Evolutionary conservation across 176 grass and related monocot species (phyloP).

Genomic region (Musa itinerans): DNA sequence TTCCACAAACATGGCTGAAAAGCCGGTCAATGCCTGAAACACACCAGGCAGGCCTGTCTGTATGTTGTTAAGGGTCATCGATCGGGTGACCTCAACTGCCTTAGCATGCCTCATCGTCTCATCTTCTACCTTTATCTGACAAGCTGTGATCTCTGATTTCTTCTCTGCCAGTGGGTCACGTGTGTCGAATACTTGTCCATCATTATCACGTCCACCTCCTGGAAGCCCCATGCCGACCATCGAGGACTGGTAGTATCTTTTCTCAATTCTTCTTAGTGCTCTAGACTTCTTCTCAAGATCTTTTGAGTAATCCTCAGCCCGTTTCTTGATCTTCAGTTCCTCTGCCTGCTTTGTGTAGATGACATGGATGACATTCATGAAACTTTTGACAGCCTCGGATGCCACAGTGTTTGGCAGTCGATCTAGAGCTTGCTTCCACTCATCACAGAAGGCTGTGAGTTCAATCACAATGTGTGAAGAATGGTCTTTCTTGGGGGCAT

Average conservation of each 20-base stretch:
- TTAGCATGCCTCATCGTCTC: constrained; percentile 77
- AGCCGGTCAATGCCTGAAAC: constrained; percentile 83
- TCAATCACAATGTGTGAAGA: constrained; percentile 55
- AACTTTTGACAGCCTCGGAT: constrained; percentile 93
- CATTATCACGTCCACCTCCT: constrained; percentile 44
- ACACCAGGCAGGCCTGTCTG: constrained; percentile 94
- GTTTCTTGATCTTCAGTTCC: constrained; percentile 88
- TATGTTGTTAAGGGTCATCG: constrained; percentile 95
- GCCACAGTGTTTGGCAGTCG: constrained; percentile 84
- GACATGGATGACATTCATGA: constrained; percentile 76
- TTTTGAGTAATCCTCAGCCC: constrained; percentile 55
- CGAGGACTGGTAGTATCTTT: constrained; percentile 94
- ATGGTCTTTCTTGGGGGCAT: constrained; percentile 43
- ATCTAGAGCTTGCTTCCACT: constrained; percentile 97
- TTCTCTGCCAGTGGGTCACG: constrained; percentile 90
- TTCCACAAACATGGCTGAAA: constrained; percentile 74
- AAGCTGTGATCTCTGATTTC: constrained; percentile 64
- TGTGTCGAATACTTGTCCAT: constrained; percentile 55
- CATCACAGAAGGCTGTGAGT: constrained; percentile 82
- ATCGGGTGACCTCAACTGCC: constrained; percentile 72
- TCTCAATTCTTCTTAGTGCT: constrained; percentile 70
- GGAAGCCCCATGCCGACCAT: constrained; percentile 76
- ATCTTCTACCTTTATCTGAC: constrained; percentile 76
- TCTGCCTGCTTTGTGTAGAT: constrained; percentile 95
- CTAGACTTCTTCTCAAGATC: constrained; percentile 90